A percentile compares a stretch with the other conserved stretches of the same genome.
Evolutionary conservation across 2,329 filamentous ascomycete genomes (phyloP).

Genomic region (Pyrenochaeta sp.): DNA sequence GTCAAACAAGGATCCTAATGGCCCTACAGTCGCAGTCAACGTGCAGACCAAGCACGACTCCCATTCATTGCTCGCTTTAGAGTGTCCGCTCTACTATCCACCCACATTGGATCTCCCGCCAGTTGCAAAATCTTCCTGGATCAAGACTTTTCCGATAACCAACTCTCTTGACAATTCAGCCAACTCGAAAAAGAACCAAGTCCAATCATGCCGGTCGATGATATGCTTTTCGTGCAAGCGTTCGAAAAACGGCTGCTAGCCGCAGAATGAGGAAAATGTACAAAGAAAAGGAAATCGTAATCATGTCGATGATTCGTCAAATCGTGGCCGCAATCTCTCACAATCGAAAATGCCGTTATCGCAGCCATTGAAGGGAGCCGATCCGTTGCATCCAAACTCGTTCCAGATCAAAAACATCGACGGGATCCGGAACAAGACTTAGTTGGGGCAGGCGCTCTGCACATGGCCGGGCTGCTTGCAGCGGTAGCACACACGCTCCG

Average conservation of each 20-base stretch:
- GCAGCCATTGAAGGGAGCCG: constrained; percentile 20
- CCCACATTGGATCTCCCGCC: constrained; percentile 41
- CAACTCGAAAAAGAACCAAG: constrained; percentile 44
- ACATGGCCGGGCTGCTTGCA: constrained; percentile 88
- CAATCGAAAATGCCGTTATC: constrained; percentile 33
- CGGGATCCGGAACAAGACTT: constrained; percentile 45
- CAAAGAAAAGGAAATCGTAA: constrained; percentile 48
- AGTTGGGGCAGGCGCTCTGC: constrained; percentile 91
- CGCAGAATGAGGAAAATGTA: constrained; percentile 51
- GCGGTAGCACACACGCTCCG: constrained; percentile 99
- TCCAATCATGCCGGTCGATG: constrained; percentile 47
- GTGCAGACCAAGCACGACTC: constrained; percentile 37
- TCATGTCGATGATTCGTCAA: constrained; percentile 42
- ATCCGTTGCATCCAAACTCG: constrained; percentile 35
- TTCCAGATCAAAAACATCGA: constrained; percentile 41
- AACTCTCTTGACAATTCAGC: constrained; percentile 43
- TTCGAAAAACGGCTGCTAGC: constrained; percentile 48
- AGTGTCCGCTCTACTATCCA: constrained; percentile 42
- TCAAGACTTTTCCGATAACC: constrained; percentile 45
- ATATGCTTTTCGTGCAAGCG: constrained; percentile 48
- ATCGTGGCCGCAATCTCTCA: constrained; percentile 37
- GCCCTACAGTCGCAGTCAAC: constrained; percentile 31
- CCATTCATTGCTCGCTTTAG: constrained; percentile 43
- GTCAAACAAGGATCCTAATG: constrained; percentile 27
- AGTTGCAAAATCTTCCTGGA: constrained; percentile 44